phyloP scores from a whole-genome alignment of 306 rosid species.

The Cucumis hystrix region DNA sequence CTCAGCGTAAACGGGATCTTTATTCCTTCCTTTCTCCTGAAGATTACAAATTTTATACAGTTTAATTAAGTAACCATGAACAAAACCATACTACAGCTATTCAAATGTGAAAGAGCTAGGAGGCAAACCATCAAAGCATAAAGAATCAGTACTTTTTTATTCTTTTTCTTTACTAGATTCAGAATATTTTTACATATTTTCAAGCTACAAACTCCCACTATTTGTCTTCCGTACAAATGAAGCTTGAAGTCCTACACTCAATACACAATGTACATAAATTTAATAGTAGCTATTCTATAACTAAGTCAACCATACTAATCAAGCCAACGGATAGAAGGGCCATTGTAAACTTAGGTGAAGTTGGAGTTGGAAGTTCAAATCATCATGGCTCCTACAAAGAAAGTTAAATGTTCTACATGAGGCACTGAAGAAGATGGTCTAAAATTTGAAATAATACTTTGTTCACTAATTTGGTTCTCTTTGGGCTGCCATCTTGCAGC shows the following conservation, averaged over 20 bases:
- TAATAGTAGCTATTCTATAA: neutral
- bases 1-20: constrained; percentile 28
- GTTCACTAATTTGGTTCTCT: neutral
- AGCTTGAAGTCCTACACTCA: neutral
- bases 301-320: neutral
- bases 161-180: neutral
- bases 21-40: constrained; percentile 74
- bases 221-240: neutral
- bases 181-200: neutral
- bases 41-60: neutral
- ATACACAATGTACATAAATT: neutral
- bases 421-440: neutral
- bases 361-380: neutral
- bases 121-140: neutral
- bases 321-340: neutral
- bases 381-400: neutral
- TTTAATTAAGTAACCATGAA: neutral
- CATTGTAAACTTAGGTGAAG: neutral
- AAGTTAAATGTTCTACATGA: neutral
- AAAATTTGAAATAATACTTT: neutral
- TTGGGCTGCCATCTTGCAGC: neutral
- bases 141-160: neutral
- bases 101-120: neutral
- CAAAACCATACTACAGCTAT: neutral
- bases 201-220: neutral